Base-by-base conservation (phyloP, 108 stramenopile genomes). In the Discostella stelligeroides region DNA sequence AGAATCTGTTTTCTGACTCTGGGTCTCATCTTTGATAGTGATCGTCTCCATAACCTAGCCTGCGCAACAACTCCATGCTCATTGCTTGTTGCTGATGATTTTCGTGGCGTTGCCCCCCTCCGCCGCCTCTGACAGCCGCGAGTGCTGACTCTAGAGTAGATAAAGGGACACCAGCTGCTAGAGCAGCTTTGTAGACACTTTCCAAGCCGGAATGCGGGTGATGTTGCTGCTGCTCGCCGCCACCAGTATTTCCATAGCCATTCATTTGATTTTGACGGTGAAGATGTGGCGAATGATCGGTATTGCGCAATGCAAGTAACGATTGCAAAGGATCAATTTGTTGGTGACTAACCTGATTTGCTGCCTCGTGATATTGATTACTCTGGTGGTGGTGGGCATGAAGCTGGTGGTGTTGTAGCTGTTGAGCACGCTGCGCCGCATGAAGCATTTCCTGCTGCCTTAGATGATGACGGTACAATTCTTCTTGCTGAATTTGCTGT, bases 401-500 rank as follows among this genome's bases (percentile, higher is more conserved):
- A 11, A 63, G 71, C 11, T 64, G 71, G 6, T 63, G 50, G 12
- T 63, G 56, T 20, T 72, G 73, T 28, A 59, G 60, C 42, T 73
- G 67, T 24, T 73, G 72, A 25, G 64, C 55, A 14, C 66, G 71
- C 28, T 69, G 57, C 43, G 42, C 46, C 7, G 70, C 76, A 2
- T 75, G 66, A 15, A 61, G 59, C 66, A 75, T 63, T 43, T 76
- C 62, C 41, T 64, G 67, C 25, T 68, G 54, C 51, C 64, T 38
- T 34, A 57, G 56, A 28, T 72, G 71, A 13, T 66, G 64, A 14
- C 41, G 53, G 38, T 72, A 57, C 39, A 66, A 25, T 42, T 72
- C 63, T 27, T 65, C 70, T 10, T 51, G 64, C 25, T 66, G 49
- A 23, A 54, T 57, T 14, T 56, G 55, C 24, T 67, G 66, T 23